Conservation (phyloP, 768 basidiomycete genomes). For the Termitomyces sp. region DNA sequence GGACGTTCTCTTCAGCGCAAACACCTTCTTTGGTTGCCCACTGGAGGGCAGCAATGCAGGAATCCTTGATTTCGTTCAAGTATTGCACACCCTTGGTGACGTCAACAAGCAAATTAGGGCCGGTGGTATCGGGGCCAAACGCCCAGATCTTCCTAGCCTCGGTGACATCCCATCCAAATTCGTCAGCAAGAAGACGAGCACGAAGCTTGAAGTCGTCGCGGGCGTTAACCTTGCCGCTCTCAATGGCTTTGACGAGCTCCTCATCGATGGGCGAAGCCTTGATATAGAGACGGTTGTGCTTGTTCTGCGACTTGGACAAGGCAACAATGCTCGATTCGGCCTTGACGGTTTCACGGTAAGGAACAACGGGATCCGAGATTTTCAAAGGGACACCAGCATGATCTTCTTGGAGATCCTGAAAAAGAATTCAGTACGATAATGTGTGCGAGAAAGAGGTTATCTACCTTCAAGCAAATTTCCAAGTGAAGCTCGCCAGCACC, state of each 20-base stretch:
- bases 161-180: slow-evolving; percentile 96
- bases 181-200: slow-evolving; percentile 92
- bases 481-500: slow-evolving; percentile 98
- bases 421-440: neutral
- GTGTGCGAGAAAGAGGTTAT: neutral
- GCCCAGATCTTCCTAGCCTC: slow-evolving; percentile 99
- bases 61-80: slow-evolving; percentile 99
- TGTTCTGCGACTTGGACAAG: slow-evolving; percentile 98
- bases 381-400: slow-evolving; percentile 99
- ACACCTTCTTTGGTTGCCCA: slow-evolving; percentile 99
- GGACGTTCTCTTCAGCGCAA: slow-evolving; percentile 95
- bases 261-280: slow-evolving; percentile 93
- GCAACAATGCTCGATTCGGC: slow-evolving; percentile 93
- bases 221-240: slow-evolving; percentile 72
- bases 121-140: slow-evolving; percentile 97
- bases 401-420: slow-evolving; percentile 94
- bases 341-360: slow-evolving; percentile 96
- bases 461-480: slow-evolving; percentile 97
- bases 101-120: slow-evolving; percentile 94
- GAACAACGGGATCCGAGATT: slow-evolving; percentile 94
- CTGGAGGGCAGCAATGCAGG: slow-evolving; percentile 97
- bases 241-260: slow-evolving; percentile 90
- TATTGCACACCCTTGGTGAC: slow-evolving; percentile 99
- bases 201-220: slow-evolving; percentile 98
- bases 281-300: slow-evolving; percentile 97